Conservation (phyloP, 164 flowering plant genomes). For the Magnolia sinica region DNA sequence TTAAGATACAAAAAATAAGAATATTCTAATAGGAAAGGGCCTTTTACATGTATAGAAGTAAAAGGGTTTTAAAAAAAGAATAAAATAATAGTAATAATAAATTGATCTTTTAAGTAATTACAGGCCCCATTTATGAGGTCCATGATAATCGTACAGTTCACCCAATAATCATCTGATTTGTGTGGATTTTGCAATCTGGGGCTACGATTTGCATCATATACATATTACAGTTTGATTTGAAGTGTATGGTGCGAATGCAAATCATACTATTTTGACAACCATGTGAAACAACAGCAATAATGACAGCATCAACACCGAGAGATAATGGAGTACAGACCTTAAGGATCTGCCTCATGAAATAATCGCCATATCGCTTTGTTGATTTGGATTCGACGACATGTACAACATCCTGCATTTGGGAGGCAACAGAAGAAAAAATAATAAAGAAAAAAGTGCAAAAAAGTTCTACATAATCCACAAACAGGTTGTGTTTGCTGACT, state of each 20-base stretch:
- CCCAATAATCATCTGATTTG: neutral
- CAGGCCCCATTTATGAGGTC: neutral
- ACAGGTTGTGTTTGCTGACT: neutral
- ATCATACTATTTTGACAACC: neutral
- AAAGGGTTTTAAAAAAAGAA: too few relatives aligned
- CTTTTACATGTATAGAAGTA: too few relatives aligned
- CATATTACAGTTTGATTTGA: too few relatives aligned
- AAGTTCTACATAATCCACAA: too few relatives aligned
- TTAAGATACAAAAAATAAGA: too few relatives aligned
- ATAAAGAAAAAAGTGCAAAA: neutral
- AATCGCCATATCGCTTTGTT: slow-evolving; percentile 76
- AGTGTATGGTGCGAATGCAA: neutral
- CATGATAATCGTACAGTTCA: neutral
- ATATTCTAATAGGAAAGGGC: too few relatives aligned
- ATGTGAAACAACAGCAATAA: neutral
- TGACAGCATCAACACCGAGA: neutral
- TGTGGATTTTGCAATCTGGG: neutral
- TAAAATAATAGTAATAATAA: too few relatives aligned
- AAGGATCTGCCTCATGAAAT: slow-evolving; percentile 84
- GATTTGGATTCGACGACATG: slow-evolving; percentile 76
- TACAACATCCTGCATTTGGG: slow-evolving; percentile 62
- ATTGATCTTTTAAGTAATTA: too few relatives aligned
- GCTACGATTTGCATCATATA: neutral
- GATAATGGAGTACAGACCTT: slow-evolving; percentile 47
- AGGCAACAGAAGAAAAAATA: neutral